These are phyloP conservation scores for Kwoniella bestiolae DNA, from an alignment of 768 basidiomycete genomes.

Conservation along the genomic window DNA sequence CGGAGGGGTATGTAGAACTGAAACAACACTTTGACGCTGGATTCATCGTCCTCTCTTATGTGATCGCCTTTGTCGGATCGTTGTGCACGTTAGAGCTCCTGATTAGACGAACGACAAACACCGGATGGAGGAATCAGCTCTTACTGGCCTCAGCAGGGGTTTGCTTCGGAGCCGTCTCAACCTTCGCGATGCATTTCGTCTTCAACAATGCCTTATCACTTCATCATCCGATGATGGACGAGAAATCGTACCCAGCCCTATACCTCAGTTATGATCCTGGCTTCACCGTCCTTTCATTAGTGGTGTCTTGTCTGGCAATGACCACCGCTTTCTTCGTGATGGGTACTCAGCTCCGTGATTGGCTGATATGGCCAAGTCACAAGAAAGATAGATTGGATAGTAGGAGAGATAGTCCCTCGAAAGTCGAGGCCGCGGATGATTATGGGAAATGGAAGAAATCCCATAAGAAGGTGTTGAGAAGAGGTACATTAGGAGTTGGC, in stretches of 20 bases:
- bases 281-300: constrained; percentile 55
- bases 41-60: constrained; percentile 54
- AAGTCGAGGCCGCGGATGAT: constrained; percentile 31
- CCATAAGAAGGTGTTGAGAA: constrained; percentile 29
- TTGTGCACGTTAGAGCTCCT: constrained; percentile 57
- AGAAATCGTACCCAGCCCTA: constrained; percentile 26
- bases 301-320: constrained; percentile 53
- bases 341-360: constrained; percentile 52
- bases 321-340: constrained; percentile 57
- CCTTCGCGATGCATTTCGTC: constrained; percentile 59
- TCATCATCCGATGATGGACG: constrained; percentile 40
- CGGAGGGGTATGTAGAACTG: constrained; percentile 44
- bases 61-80: constrained; percentile 56
- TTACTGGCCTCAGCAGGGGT: constrained; percentile 53
- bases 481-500: constrained; percentile 31
- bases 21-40: constrained; percentile 49
- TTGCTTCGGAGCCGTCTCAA: constrained; percentile 56
- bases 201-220: constrained; percentile 57
- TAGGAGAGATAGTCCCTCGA: constrained; percentile 15
- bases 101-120: constrained; percentile 56
- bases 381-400: constrained; percentile 12
- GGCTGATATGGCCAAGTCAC: constrained; percentile 30
- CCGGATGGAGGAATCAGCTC: constrained; percentile 50
- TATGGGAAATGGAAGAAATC: constrained; percentile 46
- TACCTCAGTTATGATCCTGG: constrained; percentile 54